phyloP scores from a whole-genome alignment of 1,284 basidiomycete species.

The Irpex sp. region DNA sequence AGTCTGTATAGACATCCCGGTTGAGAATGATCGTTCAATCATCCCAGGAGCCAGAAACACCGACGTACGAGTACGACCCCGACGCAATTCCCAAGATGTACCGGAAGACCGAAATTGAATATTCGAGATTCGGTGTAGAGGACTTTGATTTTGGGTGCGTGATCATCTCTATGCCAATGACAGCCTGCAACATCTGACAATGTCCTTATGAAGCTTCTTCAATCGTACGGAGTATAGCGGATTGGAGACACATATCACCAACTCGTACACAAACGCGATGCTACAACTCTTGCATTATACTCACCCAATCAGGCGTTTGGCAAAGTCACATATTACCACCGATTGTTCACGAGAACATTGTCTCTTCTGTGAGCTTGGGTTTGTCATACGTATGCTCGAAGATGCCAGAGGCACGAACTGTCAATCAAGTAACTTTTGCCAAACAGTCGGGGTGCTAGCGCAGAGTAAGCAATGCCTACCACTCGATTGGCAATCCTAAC shows the following conservation, averaged over 20 bases:
- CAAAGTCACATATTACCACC: slow-evolving; percentile 89
- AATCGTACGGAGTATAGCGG: slow-evolving; percentile 90
- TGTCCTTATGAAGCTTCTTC: slow-evolving; percentile 65
- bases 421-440: slow-evolving; percentile 95
- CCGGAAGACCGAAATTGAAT: slow-evolving; percentile 94
- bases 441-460: slow-evolving; percentile 78
- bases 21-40: neutral
- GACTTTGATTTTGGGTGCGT: slow-evolving; percentile 95
- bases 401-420: slow-evolving; percentile 94
- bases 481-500: slow-evolving; percentile 9
- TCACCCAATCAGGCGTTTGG: slow-evolving; percentile 73
- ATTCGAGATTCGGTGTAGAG: slow-evolving; percentile 98
- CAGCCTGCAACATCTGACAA: slow-evolving; percentile 1
- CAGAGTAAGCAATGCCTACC: slow-evolving; percentile 53
- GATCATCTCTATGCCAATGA: slow-evolving; percentile 11
- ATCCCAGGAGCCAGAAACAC: slow-evolving; percentile 49
- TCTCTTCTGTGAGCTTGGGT: slow-evolving; percentile 93
- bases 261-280: slow-evolving; percentile 95
- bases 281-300: slow-evolving; percentile 90
- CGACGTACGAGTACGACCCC: slow-evolving; percentile 42
- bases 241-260: slow-evolving; percentile 94
- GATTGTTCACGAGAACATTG: slow-evolving; percentile 90
- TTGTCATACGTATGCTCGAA: slow-evolving; percentile 93
- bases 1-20: neutral
- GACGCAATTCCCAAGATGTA: slow-evolving; percentile 82